Base-by-base conservation (phyloP, 2,329 filamentous ascomycete species). In the Helicocarpus griseus region DNA sequence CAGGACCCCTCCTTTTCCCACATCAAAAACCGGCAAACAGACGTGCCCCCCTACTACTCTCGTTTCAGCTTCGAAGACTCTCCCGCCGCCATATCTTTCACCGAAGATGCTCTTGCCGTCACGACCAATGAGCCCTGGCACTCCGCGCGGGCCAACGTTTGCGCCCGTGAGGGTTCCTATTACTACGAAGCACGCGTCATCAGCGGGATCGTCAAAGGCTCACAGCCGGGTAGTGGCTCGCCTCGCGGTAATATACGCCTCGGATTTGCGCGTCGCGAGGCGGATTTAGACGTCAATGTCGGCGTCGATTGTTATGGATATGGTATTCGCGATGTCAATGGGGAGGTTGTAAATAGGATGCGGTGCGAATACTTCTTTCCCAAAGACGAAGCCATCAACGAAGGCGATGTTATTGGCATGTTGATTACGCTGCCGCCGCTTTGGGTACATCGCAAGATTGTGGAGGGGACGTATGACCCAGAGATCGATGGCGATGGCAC, bases 221-320 rank as follows among this genome's bases (percentile, higher is more conserved):
- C 61, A 11, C 28, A 47, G 11, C 54, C 61, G 46, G 48, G 62
- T 7, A 52, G 52, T 9, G 43, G 58, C 11, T 60, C 62, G 21
- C 57, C 65, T 50, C 63, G 69, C 50, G 72, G 72, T 8, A 69
- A 73, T 69, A 77, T 66, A 65, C 77, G 61, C 65, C 77, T 70
- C 29, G 72, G 72, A 24, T 74, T 74, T 52, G 70, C 70, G 36
- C 64, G 72, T 35, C 66, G 72, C 21, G 72, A 75, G 57, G 69
- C 75, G 6, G 69, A 72, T 52, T 62, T 69, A 11, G 71, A 75
- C 53, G 73, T 73, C 36, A 74, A 75, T 63, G 84, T 97, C 22
- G 86, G 93, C 6, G 80, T 97, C 65, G 94, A 94, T 3, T 97
- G 89, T 39, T 96, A 97, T 71, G 95, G 90, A 64, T 97, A 97